These are phyloP conservation scores for Turritis glabra DNA, from an alignment of 345 rosid genomes.

Conservation along the genomic window DNA sequence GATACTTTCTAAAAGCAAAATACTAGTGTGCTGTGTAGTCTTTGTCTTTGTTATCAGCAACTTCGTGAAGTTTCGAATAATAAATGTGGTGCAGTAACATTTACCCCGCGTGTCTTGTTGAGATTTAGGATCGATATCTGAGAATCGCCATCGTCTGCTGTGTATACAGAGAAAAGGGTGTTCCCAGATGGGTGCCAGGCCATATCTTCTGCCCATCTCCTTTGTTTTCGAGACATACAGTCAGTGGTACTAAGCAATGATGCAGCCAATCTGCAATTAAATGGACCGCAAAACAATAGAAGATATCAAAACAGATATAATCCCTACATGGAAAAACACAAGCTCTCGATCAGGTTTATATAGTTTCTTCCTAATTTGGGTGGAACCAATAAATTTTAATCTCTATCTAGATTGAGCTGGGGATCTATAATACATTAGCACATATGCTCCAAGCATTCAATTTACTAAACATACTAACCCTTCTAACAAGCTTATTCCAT, in stretches of 20 bases:
- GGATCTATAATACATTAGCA: background rate
- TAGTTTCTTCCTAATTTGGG: background rate
- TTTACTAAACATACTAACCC: background rate
- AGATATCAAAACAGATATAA: constrained; percentile 7
- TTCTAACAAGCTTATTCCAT: background rate
- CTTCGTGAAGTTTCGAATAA: background rate
- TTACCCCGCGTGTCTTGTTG: constrained; percentile 71
- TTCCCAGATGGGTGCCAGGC: constrained; percentile 90
- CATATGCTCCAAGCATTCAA: background rate
- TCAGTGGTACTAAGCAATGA: constrained; percentile 70
- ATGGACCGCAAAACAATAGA: background rate
- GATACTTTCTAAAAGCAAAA: background rate
- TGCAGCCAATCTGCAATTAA: constrained; percentile 62
- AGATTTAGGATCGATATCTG: constrained; percentile 79
- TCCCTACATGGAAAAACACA: constrained; percentile 11
- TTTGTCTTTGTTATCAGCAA: background rate
- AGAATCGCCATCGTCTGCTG: constrained; percentile 79
- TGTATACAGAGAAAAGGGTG: constrained; percentile 63
- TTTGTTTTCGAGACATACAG: constrained; percentile 61
- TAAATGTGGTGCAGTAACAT: constrained; percentile 21
- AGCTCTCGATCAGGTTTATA: background rate
- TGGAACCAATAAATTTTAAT: background rate
- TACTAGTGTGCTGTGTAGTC: background rate
- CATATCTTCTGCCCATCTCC: constrained; percentile 96
- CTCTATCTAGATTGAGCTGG: background rate